Conservation (phyloP, 176 grass and related monocot genomes). For the Aegilops sharonensis region DNA sequence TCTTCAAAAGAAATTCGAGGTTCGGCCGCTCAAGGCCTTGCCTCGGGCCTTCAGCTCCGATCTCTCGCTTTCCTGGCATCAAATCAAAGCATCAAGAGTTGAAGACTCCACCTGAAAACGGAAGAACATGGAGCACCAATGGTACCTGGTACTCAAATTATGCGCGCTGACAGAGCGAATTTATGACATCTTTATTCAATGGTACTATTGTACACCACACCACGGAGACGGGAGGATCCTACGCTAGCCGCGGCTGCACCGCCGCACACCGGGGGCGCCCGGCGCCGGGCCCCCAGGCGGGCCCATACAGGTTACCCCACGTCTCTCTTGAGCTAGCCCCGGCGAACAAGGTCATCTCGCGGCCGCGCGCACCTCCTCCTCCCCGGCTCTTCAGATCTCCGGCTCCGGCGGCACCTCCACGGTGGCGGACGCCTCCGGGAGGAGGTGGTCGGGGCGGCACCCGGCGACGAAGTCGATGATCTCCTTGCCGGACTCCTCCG, state of each 20-base stretch:
- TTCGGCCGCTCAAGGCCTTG: neutral
- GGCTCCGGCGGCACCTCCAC: constrained; percentile 40
- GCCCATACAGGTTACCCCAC: constrained; percentile 19
- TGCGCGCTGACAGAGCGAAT: neutral
- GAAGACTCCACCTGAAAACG: neutral
- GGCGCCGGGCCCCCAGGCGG: neutral
- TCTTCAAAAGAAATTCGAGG: neutral
- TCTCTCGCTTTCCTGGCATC: neutral
- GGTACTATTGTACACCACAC: constrained; percentile 40
- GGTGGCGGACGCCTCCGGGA: neutral
- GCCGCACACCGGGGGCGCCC: constrained; percentile 7
- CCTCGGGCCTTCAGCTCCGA: no score
- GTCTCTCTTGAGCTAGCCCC: neutral
- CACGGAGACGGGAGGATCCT: constrained; percentile 34
- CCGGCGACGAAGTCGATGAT: constrained; percentile 75
- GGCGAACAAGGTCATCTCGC: neutral
- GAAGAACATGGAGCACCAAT: neutral
- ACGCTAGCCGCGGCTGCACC: constrained; percentile 24
- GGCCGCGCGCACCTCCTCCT: neutral
- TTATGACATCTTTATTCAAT: constrained; percentile 44
- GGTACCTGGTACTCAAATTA: neutral
- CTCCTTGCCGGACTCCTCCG: constrained; percentile 56
- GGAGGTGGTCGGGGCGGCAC: constrained; percentile 32
- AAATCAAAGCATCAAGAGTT: neutral
- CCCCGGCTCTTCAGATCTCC: constrained; percentile 33